Conservation (phyloP, 345 rosid species). For the Eucalyptus pauciflora region DNA sequence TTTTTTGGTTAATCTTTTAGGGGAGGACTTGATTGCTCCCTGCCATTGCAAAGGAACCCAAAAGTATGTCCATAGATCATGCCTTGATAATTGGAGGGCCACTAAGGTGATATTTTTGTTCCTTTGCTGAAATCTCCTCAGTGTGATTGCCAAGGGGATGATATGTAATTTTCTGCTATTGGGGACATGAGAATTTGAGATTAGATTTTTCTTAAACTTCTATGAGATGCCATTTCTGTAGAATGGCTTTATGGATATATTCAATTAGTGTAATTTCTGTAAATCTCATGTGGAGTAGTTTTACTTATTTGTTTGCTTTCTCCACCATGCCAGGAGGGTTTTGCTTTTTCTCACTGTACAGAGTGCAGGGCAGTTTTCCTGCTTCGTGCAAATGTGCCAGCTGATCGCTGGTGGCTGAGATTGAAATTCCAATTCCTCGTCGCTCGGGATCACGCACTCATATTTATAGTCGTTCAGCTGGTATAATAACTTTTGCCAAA, state of each 20-base stretch:
- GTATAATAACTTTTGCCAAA: slow-evolving; percentile 18
- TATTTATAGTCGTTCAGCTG: slow-evolving; percentile 93
- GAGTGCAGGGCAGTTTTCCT: slow-evolving; percentile 92
- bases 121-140: neutral
- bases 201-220: neutral
- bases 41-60: slow-evolving; percentile 99
- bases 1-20: slow-evolving; percentile 19
- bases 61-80: slow-evolving; percentile 91
- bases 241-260: neutral
- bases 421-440: slow-evolving; percentile 96
- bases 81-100: slow-evolving; percentile 98
- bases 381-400: slow-evolving; percentile 89
- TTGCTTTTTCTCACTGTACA: slow-evolving; percentile 99
- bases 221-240: neutral
- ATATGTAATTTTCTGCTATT: neutral
- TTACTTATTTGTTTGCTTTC: neutral
- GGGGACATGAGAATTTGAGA: neutral
- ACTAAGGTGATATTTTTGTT: slow-evolving; percentile 57
- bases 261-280: neutral
- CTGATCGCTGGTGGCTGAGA: slow-evolving; percentile 99
- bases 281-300: neutral
- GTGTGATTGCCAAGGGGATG: neutral
- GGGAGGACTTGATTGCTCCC: slow-evolving; percentile 91
- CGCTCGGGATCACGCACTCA: slow-evolving; percentile 90
- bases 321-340: slow-evolving; percentile 68